These are phyloP conservation scores for Nemania sp. DNA, from an alignment of 2,329 filamentous ascomycete genomes.

Conservation along the genomic window DNA sequence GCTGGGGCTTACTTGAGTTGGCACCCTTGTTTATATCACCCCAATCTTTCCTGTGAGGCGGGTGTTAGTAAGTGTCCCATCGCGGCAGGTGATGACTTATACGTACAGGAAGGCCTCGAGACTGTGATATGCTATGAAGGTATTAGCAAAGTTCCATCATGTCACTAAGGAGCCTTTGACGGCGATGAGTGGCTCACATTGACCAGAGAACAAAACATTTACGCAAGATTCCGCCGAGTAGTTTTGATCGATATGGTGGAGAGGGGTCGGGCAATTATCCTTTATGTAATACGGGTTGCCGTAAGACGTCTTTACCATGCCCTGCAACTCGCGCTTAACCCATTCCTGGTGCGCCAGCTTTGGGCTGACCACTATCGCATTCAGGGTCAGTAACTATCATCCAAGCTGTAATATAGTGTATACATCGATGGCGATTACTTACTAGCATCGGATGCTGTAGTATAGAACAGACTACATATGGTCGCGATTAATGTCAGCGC, in stretches of 20 bases:
- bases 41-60: slow-evolving; percentile 61
- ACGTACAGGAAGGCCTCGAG: slow-evolving; percentile 68
- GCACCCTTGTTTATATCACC: slow-evolving; percentile 58
- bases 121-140: slow-evolving; percentile 70
- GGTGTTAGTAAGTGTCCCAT: slow-evolving; percentile 46
- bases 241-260: slow-evolving; percentile 58
- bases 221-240: slow-evolving; percentile 69
- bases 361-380: slow-evolving; percentile 70
- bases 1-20: slow-evolving; percentile 55
- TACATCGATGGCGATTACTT: not conserved
- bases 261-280: slow-evolving; percentile 70
- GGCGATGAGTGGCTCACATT: slow-evolving; percentile 55
- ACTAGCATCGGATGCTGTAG: slow-evolving; percentile 76
- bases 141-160: slow-evolving; percentile 24
- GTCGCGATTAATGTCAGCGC: slow-evolving; percentile 73
- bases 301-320: slow-evolving; percentile 70
- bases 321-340: slow-evolving; percentile 63
- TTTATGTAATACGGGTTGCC: slow-evolving; percentile 70
- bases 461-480: slow-evolving; percentile 77
- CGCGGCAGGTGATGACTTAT: not conserved
- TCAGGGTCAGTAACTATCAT: slow-evolving; percentile 2
- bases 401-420: not conserved
- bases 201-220: slow-evolving; percentile 75
- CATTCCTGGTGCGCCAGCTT: slow-evolving; percentile 72
- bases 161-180: not conserved